These are phyloP conservation scores for Brassica rapa DNA, from an alignment of 345 rosid genomes.

Conservation along the genomic window DNA sequence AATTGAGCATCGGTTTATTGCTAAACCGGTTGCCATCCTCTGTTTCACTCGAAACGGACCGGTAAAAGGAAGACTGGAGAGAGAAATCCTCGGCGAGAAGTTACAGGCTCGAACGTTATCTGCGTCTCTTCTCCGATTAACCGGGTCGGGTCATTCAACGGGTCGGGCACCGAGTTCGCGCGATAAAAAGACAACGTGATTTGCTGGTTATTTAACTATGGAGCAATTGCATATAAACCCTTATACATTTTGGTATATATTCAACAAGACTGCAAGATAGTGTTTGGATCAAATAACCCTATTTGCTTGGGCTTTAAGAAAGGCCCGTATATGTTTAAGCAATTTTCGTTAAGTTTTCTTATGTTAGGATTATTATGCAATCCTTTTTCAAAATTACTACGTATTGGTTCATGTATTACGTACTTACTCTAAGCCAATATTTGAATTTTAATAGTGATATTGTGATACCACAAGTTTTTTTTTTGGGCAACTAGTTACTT, in stretches of 20 bases:
- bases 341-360: background rate
- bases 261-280: background rate
- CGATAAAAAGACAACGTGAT: background rate
- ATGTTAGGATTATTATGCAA: background rate
- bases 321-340: background rate
- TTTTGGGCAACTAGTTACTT: too few relatives aligned
- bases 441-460: background rate
- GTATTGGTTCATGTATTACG: background rate
- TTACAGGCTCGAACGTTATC: background rate
- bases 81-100: background rate
- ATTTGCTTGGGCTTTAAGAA: background rate
- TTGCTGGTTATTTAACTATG: background rate
- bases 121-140: background rate
- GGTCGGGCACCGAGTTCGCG: background rate
- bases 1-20: conserved; percentile 31
- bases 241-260: background rate
- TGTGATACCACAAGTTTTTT: background rate
- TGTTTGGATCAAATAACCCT: background rate
- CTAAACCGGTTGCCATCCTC: conserved; percentile 37
- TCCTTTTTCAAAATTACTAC: background rate
- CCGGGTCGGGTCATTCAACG: conserved; percentile 16
- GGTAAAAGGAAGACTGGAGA: background rate
- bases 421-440: background rate
- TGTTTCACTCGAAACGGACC: background rate
- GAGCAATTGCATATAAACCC: background rate